phyloP scores from a whole-genome alignment of 1,284 basidiomycete species.

The Kwoniella shivajii region DNA sequence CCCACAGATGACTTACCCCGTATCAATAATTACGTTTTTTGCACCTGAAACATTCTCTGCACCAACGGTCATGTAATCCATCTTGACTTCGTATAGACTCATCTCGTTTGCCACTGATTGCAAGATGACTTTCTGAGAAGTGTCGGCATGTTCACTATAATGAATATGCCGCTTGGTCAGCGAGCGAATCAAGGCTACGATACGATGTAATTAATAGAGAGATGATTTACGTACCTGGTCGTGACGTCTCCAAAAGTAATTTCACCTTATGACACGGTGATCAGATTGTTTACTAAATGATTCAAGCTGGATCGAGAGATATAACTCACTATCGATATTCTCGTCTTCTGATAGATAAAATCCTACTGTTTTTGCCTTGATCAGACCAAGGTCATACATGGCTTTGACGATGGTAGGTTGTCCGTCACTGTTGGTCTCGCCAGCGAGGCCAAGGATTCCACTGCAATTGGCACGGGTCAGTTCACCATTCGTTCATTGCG shows the following conservation, averaged over 20 bases:
- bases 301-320: background rate
- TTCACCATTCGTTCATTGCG: background rate
- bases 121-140: slow-evolving; percentile 5
- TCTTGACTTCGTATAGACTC: slow-evolving; percentile 7
- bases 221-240: slow-evolving; percentile 1
- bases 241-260: slow-evolving; percentile 11
- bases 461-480: background rate
- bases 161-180: background rate
- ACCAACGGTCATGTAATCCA: slow-evolving; percentile 3
- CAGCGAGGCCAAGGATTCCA: slow-evolving; percentile 10
- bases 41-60: background rate
- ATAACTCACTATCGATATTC: slow-evolving; percentile 5
- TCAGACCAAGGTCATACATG: slow-evolving; percentile 6
- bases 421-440: slow-evolving; percentile 4
- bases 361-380: slow-evolving; percentile 8
- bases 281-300: background rate
- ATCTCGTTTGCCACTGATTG: slow-evolving; percentile 3
- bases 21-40: slow-evolving; percentile 8
- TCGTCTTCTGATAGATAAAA: slow-evolving; percentile 10
- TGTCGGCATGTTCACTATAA: slow-evolving; percentile 9
- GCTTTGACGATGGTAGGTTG: slow-evolving; percentile 10
- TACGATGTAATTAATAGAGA: background rate
- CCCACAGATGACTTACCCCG: slow-evolving; percentile 1
- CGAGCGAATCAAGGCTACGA: background rate
- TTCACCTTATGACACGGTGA: slow-evolving; percentile 3